Conservation (phyloP, 2,329 filamentous ascomycete genomes). For the Fusarium succisae region DNA sequence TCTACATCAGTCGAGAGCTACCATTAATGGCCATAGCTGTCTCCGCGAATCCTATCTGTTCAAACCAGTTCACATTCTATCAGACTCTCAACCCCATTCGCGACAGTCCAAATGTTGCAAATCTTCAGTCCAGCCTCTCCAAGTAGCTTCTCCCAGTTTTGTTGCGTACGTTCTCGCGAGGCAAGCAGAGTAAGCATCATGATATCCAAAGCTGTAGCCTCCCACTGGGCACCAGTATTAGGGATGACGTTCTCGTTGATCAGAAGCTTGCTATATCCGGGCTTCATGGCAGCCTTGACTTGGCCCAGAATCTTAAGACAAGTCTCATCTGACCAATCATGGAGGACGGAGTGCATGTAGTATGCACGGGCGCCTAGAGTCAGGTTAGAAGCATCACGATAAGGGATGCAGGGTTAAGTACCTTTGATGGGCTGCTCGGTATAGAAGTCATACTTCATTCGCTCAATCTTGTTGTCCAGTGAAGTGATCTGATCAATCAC, state of each 20-base stretch:
- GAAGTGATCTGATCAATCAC: constrained; percentile 49
- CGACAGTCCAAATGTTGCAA: constrained; percentile 46
- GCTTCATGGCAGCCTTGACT: constrained; percentile 49
- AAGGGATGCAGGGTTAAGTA: not conserved
- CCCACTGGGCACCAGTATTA: constrained; percentile 46
- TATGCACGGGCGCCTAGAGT: constrained; percentile 49
- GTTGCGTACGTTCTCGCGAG: constrained; percentile 49
- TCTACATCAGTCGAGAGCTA: not conserved
- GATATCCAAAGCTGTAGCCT: constrained; percentile 51
- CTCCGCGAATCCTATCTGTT: not conserved
- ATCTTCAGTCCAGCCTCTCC: constrained; percentile 48
- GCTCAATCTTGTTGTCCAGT: constrained; percentile 44
- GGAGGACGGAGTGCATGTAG: constrained; percentile 53
- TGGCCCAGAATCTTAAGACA: constrained; percentile 45
- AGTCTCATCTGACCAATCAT: constrained; percentile 53
- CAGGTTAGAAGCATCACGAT: not conserved
- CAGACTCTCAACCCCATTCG: constrained; percentile 49
- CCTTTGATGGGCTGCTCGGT: constrained; percentile 57
- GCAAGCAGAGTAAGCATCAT: constrained; percentile 47
- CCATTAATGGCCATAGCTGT: accelerated
- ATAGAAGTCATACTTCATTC: constrained; percentile 57
- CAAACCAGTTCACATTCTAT: constrained; percentile 48
- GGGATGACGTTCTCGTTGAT: constrained; percentile 53
- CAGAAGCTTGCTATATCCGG: constrained; percentile 50
- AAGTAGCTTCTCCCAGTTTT: constrained; percentile 48